Conservation (phyloP, 371 early-diverging fungal genomes). For the Mucor piriformis region DNA sequence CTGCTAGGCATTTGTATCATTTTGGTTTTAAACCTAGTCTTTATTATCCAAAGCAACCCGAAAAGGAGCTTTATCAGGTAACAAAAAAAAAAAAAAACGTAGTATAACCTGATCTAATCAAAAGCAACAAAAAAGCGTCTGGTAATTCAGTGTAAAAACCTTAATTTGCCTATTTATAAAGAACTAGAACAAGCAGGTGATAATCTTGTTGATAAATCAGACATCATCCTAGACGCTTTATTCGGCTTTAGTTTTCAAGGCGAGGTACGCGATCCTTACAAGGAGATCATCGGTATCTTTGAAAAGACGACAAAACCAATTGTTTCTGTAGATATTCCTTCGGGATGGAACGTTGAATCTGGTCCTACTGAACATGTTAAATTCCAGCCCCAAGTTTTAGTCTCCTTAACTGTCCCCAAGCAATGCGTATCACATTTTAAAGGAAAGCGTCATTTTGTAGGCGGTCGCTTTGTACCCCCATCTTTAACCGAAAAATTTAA, state of each 20-base stretch:
- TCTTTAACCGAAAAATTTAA: constrained; percentile 62
- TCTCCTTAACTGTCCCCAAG: constrained; percentile 94
- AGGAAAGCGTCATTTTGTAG: constrained; percentile 83
- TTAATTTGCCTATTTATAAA: constrained; percentile 65
- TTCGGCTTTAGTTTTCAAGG: constrained; percentile 93
- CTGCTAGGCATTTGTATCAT: constrained; percentile 85
- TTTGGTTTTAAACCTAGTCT: constrained; percentile 84
- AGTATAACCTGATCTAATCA: background rate
- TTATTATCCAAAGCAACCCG: constrained; percentile 77
- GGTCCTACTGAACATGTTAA: constrained; percentile 58
- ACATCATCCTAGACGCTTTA: constrained; percentile 85
- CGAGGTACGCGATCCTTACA: constrained; percentile 80
- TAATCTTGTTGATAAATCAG: constrained; percentile 29
- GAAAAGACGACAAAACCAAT: constrained; percentile 59
- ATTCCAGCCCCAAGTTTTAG: constrained; percentile 76
- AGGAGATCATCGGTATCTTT: constrained; percentile 59
- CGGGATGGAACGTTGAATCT: constrained; percentile 91
- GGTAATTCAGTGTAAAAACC: constrained; percentile 67
- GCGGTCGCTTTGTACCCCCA: constrained; percentile 87
- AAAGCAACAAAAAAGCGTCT: constrained; percentile 46
- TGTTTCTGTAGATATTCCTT: constrained; percentile 90
- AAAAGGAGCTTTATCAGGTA: constrained; percentile 71
- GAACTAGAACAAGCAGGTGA: constrained; percentile 11
- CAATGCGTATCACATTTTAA: constrained; percentile 65
- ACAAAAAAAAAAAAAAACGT: background rate